Evolutionary conservation across 2,329 filamentous ascomycete genomes (phyloP), one percentile per base, ranked within the genome.

Genomic region (Metarhizium anisopliae): DNA sequence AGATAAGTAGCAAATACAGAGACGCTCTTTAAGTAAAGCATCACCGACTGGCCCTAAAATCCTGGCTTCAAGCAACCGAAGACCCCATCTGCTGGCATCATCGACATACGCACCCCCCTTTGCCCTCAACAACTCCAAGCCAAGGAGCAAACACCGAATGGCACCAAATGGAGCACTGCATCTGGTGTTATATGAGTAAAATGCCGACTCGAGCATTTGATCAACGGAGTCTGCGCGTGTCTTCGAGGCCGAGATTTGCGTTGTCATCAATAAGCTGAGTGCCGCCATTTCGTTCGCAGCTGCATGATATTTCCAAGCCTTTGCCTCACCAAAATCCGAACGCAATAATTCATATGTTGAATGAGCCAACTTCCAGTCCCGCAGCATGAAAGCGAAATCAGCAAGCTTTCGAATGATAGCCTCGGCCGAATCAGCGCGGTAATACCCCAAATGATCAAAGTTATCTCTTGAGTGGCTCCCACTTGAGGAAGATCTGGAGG

Each of bases 241-340:
- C 67, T 92, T 96, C 14, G 87, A 84, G 2, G 84, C 85, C 59
- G 88, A 76, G 16, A 81, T 80, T 58, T 88, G 82, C 0, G 89
- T 85, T 64, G 87, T 85, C 58, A 99, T 79, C 38, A 99, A 80
- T 45, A 90, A 82, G 64, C 89, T 90, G 13, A 96, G 74, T 5
- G 90, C 92, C 35, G 89, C 87, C 93, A 99, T 97, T 74, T 99
- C 94, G 68, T 95, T 93, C 1, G 89, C 87, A 3, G 89, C 93
- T 0, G 94, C 94, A 67, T 96, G 90, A 66, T 97, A 89, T 63
- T 84, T 90, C 94, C 94, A 99, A 1, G 94, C 95, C 70, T 97
- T 97, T 68, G 96, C 92, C 67, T 94, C 94, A 66, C 84, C 86
- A 69, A 93, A 99, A 68, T 99, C 95, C 7, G 86, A 82, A 54